Evolutionary conservation across 441 rosid species (phyloP).

Genomic region (Populus hybrid): DNA sequence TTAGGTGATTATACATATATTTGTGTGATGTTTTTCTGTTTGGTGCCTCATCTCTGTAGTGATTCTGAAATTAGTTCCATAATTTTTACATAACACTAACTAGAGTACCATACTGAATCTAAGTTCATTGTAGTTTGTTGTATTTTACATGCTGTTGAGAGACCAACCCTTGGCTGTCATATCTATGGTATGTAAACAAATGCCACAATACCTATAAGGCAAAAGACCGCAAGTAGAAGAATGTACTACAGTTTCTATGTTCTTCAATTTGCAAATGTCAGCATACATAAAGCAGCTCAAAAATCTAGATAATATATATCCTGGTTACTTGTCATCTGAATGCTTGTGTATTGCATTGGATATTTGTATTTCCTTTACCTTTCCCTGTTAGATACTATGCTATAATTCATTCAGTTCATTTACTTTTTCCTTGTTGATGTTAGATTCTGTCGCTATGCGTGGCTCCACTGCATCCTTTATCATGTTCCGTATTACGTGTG

Average conservation of each 20-base stretch:
- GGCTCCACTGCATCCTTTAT: not conserved
- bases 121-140: not conserved
- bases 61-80: not conserved
- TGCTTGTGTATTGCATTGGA: not conserved
- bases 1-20: not conserved
- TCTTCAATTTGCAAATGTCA: not conserved
- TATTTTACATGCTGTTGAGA: not conserved
- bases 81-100: not conserved
- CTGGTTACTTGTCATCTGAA: not conserved
- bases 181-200: not conserved
- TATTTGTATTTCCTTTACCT: not conserved
- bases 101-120: not conserved
- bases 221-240: not conserved
- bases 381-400: not conserved
- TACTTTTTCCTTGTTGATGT: not conserved
- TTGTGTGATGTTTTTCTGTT: not conserved
- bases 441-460: not conserved
- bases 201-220: not conserved
- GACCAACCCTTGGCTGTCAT: not conserved
- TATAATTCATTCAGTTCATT: not conserved
- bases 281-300: not conserved
- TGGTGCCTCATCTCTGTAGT: not conserved
- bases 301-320: not conserved
- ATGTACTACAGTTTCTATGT: not conserved
- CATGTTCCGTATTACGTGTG: not conserved